phyloP scores from a whole-genome alignment of 1,139 yeast species.

The Pichia sp. region DNA sequence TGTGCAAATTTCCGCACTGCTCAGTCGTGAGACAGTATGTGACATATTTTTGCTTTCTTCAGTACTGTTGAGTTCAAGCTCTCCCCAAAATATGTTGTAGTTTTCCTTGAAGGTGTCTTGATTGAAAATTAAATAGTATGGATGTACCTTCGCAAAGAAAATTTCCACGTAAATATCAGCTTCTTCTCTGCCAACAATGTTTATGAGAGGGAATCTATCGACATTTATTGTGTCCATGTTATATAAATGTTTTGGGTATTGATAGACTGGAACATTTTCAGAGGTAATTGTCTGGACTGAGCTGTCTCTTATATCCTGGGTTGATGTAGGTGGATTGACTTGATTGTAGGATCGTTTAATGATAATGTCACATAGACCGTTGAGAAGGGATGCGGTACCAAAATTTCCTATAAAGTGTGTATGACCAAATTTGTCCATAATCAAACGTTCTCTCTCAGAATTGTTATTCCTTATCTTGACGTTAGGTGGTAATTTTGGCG shows the following conservation, averaged over 20 bases:
- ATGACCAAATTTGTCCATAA: slow-evolving; percentile 35
- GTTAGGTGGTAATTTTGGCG: slow-evolving; percentile 16
- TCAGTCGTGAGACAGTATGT: slow-evolving; percentile 17
- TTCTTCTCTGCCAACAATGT: slow-evolving; percentile 26
- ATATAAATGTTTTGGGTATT: slow-evolving; percentile 27
- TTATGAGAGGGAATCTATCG: slow-evolving; percentile 30
- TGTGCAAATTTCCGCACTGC: slow-evolving; percentile 32
- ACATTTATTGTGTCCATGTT: slow-evolving; percentile 25
- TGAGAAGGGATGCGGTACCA: slow-evolving; percentile 35
- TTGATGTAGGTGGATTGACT: slow-evolving; percentile 26
- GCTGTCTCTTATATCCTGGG: slow-evolving; percentile 26
- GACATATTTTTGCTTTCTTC: slow-evolving; percentile 5
- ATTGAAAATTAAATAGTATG: slow-evolving; percentile 34
- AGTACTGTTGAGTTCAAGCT: slow-evolving; percentile 13
- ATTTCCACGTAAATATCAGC: slow-evolving; percentile 30
- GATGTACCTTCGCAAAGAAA: slow-evolving; percentile 36
- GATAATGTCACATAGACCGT: slow-evolving; percentile 33
- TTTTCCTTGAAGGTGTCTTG: slow-evolving; percentile 26
- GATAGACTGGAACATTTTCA: slow-evolving; percentile 28
- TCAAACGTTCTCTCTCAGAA: slow-evolving; percentile 29
- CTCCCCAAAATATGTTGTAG: slow-evolving; percentile 33
- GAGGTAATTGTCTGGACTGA: slow-evolving; percentile 28
- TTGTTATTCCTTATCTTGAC: slow-evolving; percentile 16
- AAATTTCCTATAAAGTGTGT: slow-evolving; percentile 36
- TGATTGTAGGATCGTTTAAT: slow-evolving; percentile 29